Conservation (phyloP, 1,284 basidiomycete species). For the Xanthoconium separans region DNA sequence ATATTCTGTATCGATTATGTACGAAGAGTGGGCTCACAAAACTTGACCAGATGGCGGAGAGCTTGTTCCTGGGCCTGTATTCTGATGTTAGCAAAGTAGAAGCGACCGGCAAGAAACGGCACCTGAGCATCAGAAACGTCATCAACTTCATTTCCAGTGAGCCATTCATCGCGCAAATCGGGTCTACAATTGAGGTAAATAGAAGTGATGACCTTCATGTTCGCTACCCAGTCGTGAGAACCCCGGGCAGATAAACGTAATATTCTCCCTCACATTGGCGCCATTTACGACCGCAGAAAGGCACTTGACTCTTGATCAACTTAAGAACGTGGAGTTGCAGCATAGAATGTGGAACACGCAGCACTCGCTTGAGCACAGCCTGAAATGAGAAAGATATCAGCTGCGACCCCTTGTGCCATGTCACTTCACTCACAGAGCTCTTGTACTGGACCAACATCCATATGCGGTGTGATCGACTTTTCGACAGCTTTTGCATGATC, state of each 20-base stretch:
- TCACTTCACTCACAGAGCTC: conserved; percentile 70
- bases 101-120: conserved; percentile 6
- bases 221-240: conserved; percentile 55
- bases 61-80: conserved; percentile 91
- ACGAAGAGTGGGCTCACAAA: conserved; percentile 63
- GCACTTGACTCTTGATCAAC: conserved; percentile 98
- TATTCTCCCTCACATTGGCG: conserved; percentile 71
- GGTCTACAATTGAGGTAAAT: conserved; percentile 98
- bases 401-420: not conserved
- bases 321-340: conserved; percentile 97
- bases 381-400: conserved; percentile 33
- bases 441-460: conserved; percentile 98
- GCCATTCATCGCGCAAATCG: conserved; percentile 96
- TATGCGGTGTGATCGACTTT: conserved; percentile 92
- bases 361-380: conserved; percentile 93
- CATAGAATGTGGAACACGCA: conserved; percentile 92
- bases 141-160: conserved; percentile 91
- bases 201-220: conserved; percentile 99
- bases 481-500: conserved; percentile 97
- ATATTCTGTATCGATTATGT: not conserved
- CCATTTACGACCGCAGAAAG: conserved; percentile 98
- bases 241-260: not conserved
- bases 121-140: conserved; percentile 84
- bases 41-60: conserved; percentile 91
- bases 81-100: conserved; percentile 7